phyloP scores from a whole-genome alignment of 140 eudicot species.

The Anethum foeniculum region DNA sequence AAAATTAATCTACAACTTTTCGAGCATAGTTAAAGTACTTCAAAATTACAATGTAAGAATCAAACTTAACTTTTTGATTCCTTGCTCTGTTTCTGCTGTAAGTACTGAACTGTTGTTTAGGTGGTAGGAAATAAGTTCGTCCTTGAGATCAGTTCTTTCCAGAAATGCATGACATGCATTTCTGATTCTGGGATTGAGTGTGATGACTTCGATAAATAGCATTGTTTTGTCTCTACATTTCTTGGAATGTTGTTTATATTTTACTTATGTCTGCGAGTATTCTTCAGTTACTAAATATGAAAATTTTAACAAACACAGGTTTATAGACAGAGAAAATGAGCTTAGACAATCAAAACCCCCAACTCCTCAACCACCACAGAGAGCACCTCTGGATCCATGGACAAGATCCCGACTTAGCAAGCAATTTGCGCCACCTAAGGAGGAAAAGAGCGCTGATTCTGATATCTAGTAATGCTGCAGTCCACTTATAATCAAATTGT shows the following conservation, averaged over 20 bases:
- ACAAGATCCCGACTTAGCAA: slow-evolving; percentile 77
- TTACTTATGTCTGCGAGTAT: neutral
- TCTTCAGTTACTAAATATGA: neutral
- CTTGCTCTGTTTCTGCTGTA: neutral
- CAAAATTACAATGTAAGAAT: neutral
- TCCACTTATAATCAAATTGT: neutral
- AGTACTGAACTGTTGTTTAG: neutral
- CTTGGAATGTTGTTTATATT: neutral
- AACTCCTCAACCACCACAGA: slow-evolving; percentile 67
- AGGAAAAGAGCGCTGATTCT: slow-evolving; percentile 52
- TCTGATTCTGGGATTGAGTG: neutral
- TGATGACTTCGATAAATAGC: neutral
- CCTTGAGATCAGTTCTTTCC: neutral
- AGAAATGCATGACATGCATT: neutral
- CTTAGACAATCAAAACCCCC: slow-evolving; percentile 94
- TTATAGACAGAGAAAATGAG: slow-evolving; percentile 92
- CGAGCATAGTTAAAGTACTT: neutral
- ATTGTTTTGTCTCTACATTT: neutral
- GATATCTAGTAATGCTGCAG: slow-evolving; percentile 22
- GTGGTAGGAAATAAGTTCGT: neutral
- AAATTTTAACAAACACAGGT: slow-evolving; percentile 35
- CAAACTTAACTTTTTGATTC: neutral
- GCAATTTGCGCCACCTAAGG: slow-evolving; percentile 86
- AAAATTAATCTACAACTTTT: neutral
- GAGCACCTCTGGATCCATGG: slow-evolving; percentile 92